Conservation (phyloP, 1,284 basidiomycete genomes). For the Stereum hirsutum region DNA sequence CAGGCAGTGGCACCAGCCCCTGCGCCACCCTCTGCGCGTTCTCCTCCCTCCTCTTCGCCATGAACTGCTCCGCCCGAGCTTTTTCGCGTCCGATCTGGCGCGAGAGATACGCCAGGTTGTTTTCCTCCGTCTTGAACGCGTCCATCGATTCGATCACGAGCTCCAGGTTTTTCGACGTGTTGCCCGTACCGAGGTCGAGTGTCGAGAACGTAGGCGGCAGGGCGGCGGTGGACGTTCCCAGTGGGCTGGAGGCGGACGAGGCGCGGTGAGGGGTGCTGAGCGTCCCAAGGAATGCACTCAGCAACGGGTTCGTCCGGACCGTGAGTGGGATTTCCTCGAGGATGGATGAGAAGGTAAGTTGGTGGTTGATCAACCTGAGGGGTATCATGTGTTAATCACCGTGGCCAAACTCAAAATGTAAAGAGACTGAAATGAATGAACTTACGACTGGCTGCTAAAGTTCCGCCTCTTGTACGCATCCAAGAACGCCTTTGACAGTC, state of each 20-base stretch:
- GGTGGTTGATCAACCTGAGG: constrained; percentile 75
- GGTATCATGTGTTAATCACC: background rate
- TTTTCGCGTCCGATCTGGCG: constrained; percentile 91
- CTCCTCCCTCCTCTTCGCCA: constrained; percentile 86
- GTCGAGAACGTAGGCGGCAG: constrained; percentile 48
- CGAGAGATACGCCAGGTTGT: constrained; percentile 87
- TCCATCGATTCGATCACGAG: constrained; percentile 82
- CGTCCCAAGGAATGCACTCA: constrained; percentile 78
- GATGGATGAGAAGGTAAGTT: constrained; percentile 85
- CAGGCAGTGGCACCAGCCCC: constrained; percentile 80
- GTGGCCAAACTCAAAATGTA: background rate
- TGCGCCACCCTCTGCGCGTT: constrained; percentile 77
- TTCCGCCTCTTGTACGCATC: constrained; percentile 81
- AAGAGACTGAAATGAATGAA: constrained; percentile 1
- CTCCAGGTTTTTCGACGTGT: constrained; percentile 64
- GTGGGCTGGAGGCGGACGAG: constrained; percentile 21
- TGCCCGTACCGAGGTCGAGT: constrained; percentile 52
- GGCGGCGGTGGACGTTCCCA: constrained; percentile 26
- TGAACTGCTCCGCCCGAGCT: constrained; percentile 70
- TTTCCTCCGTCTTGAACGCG: constrained; percentile 82
- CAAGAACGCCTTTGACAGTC: constrained; percentile 77
- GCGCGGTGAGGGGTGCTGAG: constrained; percentile 33
- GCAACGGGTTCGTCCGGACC: constrained; percentile 81
- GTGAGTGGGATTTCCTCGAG: constrained; percentile 87
- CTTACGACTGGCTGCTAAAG: constrained; percentile 57